Evolutionary conservation across 23 red algal genomes (phyloP).

Genomic region (Gracilariopsis chorda): DNA sequence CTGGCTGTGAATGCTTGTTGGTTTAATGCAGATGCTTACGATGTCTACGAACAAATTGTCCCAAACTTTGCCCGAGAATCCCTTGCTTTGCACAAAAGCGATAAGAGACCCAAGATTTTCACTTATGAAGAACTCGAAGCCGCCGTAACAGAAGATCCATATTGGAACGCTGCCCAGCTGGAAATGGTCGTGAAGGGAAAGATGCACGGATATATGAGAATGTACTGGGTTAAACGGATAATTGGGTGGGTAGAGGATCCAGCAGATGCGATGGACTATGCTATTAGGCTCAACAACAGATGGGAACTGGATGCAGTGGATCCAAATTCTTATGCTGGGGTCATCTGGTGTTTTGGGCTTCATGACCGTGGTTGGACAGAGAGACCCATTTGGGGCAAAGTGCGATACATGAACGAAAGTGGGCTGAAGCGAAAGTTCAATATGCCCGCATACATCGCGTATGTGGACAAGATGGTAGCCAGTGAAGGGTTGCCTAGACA

Average conservation of each 20-base stretch:
- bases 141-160: constrained; percentile 68
- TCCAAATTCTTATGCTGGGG: constrained; percentile 87
- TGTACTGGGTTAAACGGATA: constrained; percentile 99
- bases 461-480: constrained; percentile 29
- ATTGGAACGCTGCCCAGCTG: constrained; percentile 93
- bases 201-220: constrained; percentile 95
- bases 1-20: constrained; percentile 85
- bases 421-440: constrained; percentile 93
- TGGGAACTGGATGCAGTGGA: constrained; percentile 94
- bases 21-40: constrained; percentile 76
- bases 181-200: constrained; percentile 90
- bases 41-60: constrained; percentile 61
- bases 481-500: constrained; percentile 38
- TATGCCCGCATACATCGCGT: constrained; percentile 73
- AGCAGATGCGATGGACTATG: constrained; percentile 65
- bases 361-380: constrained; percentile 94
- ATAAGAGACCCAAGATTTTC: constrained; percentile 71
- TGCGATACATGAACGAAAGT: constrained; percentile 86
- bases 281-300: constrained; percentile 82
- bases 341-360: constrained; percentile 89
- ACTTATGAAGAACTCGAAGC: constrained; percentile 78
- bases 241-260: constrained; percentile 86
- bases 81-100: constrained; percentile 55
- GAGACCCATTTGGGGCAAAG: constrained; percentile 89
- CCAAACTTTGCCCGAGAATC: constrained; percentile 75